Evolutionary conservation across 2,329 filamentous ascomycete genomes (phyloP).

Genomic region (Arthrocladium fulminans): DNA sequence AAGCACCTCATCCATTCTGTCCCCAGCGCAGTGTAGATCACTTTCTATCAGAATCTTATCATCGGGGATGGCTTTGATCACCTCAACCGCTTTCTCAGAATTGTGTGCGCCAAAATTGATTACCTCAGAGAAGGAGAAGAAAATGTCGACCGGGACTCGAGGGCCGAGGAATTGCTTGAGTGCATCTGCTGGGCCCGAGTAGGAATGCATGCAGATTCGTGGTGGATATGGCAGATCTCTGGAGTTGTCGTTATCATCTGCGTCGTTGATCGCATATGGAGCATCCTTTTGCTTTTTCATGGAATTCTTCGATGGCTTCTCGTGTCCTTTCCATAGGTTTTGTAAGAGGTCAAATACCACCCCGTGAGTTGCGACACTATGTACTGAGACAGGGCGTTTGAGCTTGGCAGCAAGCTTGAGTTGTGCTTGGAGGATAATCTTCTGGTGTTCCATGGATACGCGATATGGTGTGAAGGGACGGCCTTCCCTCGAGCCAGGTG

Average conservation of each 20-base stretch:
- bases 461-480: slow-evolving; percentile 48
- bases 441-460: slow-evolving; percentile 51
- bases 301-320: slow-evolving; percentile 46
- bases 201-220: slow-evolving; percentile 87
- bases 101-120: slow-evolving; percentile 62
- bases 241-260: slow-evolving; percentile 19
- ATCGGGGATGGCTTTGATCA: slow-evolving; percentile 64
- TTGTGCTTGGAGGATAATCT: slow-evolving; percentile 48
- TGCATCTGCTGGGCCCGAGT: slow-evolving; percentile 66
- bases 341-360: slow-evolving; percentile 48
- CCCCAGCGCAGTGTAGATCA: slow-evolving; percentile 75
- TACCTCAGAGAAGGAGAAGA: slow-evolving; percentile 76
- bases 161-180: slow-evolving; percentile 69
- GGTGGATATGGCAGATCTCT: slow-evolving; percentile 63
- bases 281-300: slow-evolving; percentile 27
- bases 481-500: slow-evolving; percentile 53
- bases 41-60: slow-evolving; percentile 78
- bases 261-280: slow-evolving; percentile 26
- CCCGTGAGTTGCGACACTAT: slow-evolving; percentile 57
- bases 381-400: slow-evolving; percentile 49
- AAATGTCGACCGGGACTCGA: slow-evolving; percentile 65
- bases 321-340: slow-evolving; percentile 50
- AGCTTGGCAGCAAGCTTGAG: slow-evolving; percentile 51
- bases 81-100: slow-evolving; percentile 52
- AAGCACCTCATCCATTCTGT: slow-evolving; percentile 66